Percentiles rank a stretch among this genome's conserved stretches.
phyloP scores from a whole-genome alignment of 1,284 basidiomycete species.

The Trametes sp. region DNA sequence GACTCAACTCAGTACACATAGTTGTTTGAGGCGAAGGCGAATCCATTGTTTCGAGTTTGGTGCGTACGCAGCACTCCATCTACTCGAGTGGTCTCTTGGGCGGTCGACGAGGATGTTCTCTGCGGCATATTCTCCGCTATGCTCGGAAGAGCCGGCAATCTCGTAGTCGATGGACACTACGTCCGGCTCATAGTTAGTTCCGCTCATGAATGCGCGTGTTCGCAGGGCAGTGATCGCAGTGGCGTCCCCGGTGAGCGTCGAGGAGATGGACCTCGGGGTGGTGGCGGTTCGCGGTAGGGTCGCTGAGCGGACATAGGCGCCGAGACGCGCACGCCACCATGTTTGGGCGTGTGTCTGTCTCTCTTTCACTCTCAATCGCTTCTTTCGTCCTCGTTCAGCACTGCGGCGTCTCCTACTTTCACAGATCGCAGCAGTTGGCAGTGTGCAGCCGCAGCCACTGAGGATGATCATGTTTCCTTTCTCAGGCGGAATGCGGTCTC shows the following conservation, averaged over 20 bases:
- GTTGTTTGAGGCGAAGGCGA: constrained; percentile 63
- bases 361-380: too few relatives aligned
- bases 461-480: too few relatives aligned
- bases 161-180: constrained; percentile 48
- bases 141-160: constrained; percentile 68
- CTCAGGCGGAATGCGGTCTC: too few relatives aligned
- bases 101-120: constrained; percentile 73
- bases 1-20: constrained; percentile 73
- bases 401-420: too few relatives aligned
- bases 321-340: constrained; percentile 16
- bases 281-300: constrained; percentile 19
- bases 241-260: background rate
- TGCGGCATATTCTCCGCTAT: constrained; percentile 71
- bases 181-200: constrained; percentile 12
- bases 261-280: background rate
- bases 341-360: background rate
- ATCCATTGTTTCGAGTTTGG: constrained; percentile 73
- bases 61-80: constrained; percentile 75
- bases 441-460: too few relatives aligned
- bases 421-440: too few relatives aligned
- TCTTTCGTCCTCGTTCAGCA: background rate
- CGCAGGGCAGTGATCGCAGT: background rate
- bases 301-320: constrained; percentile 10
- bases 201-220: constrained; percentile 11
- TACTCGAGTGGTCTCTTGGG: constrained; percentile 67